These are phyloP conservation scores for Suillus clintonianus DNA, from an alignment of 768 basidiomycete species.

Conservation along the genomic window DNA sequence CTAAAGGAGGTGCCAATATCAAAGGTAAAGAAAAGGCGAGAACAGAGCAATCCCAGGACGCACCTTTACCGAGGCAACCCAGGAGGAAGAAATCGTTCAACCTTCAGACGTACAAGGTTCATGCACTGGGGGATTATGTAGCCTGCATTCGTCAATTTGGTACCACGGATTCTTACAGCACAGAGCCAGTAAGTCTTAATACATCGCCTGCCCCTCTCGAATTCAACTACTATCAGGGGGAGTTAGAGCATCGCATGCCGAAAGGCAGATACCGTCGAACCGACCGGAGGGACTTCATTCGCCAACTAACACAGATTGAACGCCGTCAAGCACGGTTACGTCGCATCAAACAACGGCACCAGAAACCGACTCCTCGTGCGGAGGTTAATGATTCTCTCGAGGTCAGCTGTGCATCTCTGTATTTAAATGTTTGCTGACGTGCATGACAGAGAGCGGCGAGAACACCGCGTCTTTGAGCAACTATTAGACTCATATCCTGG, in stretches of 20 bases:
- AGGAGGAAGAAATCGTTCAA: conserved; percentile 31
- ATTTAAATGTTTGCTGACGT: no score
- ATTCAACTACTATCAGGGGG: not conserved
- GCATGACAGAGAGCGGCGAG: not conserved
- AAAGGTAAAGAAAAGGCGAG: no score
- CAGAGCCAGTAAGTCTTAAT: no score
- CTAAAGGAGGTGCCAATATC: no score
- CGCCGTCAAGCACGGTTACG: conserved; percentile 3
- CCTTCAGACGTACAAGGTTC: conserved; percentile 26
- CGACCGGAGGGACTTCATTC: not conserved
- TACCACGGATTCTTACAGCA: not conserved
- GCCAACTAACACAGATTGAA: conserved; percentile 9
- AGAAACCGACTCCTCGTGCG: not conserved
- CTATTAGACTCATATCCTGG: conserved; percentile 1
- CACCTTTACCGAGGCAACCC: no score
- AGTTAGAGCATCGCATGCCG: conserved; percentile 8
- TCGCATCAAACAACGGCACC: not conserved
- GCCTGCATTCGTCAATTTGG: conserved; percentile 25
- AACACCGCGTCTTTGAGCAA: not conserved
- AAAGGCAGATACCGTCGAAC: conserved; percentile 4
- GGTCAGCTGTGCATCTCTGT: no score
- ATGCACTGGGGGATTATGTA: conserved; percentile 34
- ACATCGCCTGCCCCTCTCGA: no score
- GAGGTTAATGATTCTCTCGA: no score
- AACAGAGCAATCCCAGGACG: no score